phyloP scores from a whole-genome alignment of 768 basidiomycete genomes.

The Lactarius sp. region DNA sequence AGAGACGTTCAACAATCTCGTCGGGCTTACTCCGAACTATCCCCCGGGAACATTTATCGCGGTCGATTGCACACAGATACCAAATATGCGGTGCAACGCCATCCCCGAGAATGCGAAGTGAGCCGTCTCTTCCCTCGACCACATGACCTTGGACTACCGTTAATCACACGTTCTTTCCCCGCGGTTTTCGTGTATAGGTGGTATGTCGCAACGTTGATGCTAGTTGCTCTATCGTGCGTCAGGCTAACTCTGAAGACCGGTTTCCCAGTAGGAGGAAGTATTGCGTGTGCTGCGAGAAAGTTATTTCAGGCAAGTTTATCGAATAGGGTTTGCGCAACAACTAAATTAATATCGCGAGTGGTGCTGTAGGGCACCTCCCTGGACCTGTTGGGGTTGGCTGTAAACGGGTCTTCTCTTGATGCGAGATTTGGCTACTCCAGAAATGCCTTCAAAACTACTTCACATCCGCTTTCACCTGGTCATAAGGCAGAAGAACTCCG shows the following conservation, averaged over 20 bases:
- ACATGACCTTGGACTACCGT: background rate
- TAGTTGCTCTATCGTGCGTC: background rate
- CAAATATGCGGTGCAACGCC: constrained; percentile 8
- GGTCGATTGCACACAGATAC: constrained; percentile 17
- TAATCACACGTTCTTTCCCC: background rate
- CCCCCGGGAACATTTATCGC: constrained; percentile 15
- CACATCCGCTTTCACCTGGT: background rate
- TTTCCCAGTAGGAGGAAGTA: constrained; percentile 14
- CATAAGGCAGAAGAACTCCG: background rate
- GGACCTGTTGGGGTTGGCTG: constrained; percentile 21
- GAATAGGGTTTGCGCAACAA: background rate
- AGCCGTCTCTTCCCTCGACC: background rate
- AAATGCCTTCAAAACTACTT: no score
- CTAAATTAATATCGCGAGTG: background rate
- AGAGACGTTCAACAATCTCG: constrained; percentile 14
- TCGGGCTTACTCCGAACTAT: constrained; percentile 18
- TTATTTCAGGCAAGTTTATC: constrained; percentile 10
- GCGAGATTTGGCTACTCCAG: background rate
- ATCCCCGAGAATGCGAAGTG: constrained; percentile 16
- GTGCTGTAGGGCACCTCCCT: constrained; percentile 14
- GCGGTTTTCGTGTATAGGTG: constrained; percentile 2
- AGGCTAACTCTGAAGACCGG: background rate
- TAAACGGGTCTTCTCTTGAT: constrained; percentile 15
- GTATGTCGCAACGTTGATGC: background rate
- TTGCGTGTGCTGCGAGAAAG: constrained; percentile 21